phyloP scores from a whole-genome alignment of 179 eudicot species.

The Patellifolia procumbens region DNA sequence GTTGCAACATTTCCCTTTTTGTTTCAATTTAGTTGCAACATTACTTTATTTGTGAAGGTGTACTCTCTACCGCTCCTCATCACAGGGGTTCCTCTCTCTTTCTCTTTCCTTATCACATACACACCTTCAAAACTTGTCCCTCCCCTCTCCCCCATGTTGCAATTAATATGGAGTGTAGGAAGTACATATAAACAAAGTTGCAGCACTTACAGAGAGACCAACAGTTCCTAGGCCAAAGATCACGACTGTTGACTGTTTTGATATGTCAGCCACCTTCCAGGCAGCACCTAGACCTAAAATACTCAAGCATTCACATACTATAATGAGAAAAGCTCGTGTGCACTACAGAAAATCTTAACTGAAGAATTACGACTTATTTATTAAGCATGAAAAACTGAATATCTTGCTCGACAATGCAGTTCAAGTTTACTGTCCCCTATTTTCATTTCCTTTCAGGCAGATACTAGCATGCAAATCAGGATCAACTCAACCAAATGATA shows the following conservation, averaged over 20 bases:
- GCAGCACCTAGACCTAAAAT: constrained; percentile 87
- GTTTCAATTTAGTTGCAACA: too few species aligned
- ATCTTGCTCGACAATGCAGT: background rate
- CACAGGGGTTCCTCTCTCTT: too few species aligned
- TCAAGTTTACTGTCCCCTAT: background rate
- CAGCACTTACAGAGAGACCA: constrained; percentile 81
- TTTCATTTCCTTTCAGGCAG: background rate
- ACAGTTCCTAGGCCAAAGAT: constrained; percentile 97
- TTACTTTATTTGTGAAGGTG: too few species aligned
- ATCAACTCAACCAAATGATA: background rate
- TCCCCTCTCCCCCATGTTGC: too few species aligned
- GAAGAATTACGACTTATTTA: background rate
- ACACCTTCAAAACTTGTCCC: too few species aligned
- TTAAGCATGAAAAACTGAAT: background rate
- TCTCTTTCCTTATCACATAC: too few species aligned
- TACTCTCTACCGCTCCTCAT: too few species aligned
- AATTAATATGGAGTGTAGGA: too few species aligned
- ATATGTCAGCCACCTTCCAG: constrained; percentile 87
- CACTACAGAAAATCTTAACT: background rate
- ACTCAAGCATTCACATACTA: background rate
- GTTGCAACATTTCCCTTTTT: too few species aligned
- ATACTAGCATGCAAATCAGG: background rate
- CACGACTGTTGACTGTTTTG: constrained; percentile 70
- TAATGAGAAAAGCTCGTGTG: constrained; percentile 2
- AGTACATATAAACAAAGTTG: background rate